Evolutionary conservation across 805 yeast genomes (phyloP).

Genomic region (Monosporozyma solicola): DNA sequence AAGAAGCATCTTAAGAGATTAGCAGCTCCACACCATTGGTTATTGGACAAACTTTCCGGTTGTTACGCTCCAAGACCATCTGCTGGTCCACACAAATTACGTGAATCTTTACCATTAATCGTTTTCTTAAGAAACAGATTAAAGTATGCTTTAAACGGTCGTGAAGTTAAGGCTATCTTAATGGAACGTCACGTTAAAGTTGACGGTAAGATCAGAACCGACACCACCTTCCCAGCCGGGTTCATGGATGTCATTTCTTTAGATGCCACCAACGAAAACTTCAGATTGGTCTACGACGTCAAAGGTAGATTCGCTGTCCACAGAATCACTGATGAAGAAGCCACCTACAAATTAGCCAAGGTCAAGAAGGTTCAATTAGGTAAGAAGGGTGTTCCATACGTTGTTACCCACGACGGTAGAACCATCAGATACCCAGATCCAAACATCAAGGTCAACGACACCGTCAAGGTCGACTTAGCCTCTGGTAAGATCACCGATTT

Average conservation of each 20-base stretch:
- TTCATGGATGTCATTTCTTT: constrained; percentile 97
- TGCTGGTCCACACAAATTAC: constrained; percentile 98
- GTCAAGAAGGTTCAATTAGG: constrained; percentile 98
- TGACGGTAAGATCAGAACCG: constrained; percentile 99
- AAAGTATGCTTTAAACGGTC: constrained; percentile 97
- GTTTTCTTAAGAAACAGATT: constrained; percentile 97
- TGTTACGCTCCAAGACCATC: constrained; percentile 99
- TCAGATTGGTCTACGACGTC: constrained; percentile 96
- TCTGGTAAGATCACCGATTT: constrained; percentile 87
- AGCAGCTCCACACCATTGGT: constrained; percentile 99
- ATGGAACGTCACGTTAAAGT: constrained; percentile 98
- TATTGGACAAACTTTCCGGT: constrained; percentile 99
- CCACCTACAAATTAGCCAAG: constrained; percentile 95
- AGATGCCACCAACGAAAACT: constrained; percentile 98
- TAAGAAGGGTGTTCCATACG: constrained; percentile 96
- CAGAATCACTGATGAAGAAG: constrained; percentile 99
- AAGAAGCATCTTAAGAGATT: constrained; percentile 98
- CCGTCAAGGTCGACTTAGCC: constrained; percentile 93
- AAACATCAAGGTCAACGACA: constrained; percentile 90
- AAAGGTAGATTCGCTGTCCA: constrained; percentile 99
- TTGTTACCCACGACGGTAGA: constrained; percentile 99
- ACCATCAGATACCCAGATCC: constrained; percentile 99
- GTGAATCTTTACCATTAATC: constrained; percentile 95
- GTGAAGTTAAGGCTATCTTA: constrained; percentile 96
- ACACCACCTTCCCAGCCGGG: constrained; percentile 97